These are phyloP conservation scores for Serendipita sp. DNA, from an alignment of 1,284 basidiomycete species.

Conservation along the genomic window DNA sequence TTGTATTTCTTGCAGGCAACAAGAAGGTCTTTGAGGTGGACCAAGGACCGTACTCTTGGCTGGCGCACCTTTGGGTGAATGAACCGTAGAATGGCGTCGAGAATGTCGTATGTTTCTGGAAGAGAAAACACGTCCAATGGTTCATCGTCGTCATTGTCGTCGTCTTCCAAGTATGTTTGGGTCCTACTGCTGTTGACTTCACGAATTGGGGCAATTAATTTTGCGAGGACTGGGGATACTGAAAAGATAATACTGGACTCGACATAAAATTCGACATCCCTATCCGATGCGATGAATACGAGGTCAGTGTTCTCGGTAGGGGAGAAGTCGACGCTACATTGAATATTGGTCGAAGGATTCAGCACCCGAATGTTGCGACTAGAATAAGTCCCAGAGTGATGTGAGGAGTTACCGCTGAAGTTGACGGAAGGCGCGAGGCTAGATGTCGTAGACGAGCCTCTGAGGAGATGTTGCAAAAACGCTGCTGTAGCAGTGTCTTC, in stretches of 20 bases:
- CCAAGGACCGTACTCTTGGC: not conserved
- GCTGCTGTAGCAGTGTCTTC: not conserved
- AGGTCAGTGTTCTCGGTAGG: constrained; percentile 1
- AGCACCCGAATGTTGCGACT: not conserved
- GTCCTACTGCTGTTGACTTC: too few relatives aligned
- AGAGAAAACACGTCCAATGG: not conserved
- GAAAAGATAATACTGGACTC: not conserved
- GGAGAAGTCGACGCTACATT: not conserved
- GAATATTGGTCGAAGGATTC: not conserved
- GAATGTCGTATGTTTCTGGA: not conserved
- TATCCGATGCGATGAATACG: not conserved
- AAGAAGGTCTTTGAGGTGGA: not conserved
- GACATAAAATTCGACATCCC: constrained; percentile 1
- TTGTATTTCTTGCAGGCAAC: not conserved
- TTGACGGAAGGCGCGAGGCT: not conserved
- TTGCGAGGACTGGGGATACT: not conserved
- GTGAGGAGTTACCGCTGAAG: not conserved
- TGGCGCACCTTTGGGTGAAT: not conserved
- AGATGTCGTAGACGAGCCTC: not conserved
- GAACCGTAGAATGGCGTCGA: not conserved
- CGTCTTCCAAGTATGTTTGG: not conserved
- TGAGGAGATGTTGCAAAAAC: not conserved
- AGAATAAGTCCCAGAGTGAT: not conserved
- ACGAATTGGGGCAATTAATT: not conserved
- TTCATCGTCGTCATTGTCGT: not conserved